Evolutionary conservation across 2,329 filamentous ascomycete genomes (phyloP).

Genomic region (Ceratocystis lukuohia): DNA sequence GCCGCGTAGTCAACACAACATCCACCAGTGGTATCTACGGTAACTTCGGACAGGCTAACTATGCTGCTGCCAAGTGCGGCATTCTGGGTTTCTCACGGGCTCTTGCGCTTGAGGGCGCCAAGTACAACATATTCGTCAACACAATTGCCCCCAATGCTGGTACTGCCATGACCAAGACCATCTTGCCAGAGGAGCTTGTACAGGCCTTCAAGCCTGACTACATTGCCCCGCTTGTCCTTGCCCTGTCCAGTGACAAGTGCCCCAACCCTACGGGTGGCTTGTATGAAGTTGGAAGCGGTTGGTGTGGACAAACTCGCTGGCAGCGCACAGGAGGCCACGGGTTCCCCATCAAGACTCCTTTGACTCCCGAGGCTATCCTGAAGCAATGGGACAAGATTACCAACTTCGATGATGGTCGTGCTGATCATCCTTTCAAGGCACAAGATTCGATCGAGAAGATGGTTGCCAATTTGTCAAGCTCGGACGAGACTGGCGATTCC

Average conservation of each 20-base stretch:
- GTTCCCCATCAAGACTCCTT: conserved; percentile 73
- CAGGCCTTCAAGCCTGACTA: conserved; percentile 99
- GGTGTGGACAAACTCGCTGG: conserved; percentile 86
- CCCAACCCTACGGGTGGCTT: conserved; percentile 75
- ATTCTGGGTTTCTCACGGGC: conserved; percentile 93
- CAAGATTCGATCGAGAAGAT: conserved; percentile 65
- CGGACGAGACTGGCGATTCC: conserved; percentile 49
- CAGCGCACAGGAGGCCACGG: conserved; percentile 79
- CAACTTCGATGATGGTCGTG: conserved; percentile 75
- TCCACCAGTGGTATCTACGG: conserved; percentile 96
- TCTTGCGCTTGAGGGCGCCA: conserved; percentile 80
- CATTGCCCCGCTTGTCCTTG: conserved; percentile 81
- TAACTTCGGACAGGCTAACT: conserved; percentile 98
- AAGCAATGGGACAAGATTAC: conserved; percentile 65
- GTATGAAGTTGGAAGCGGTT: conserved; percentile 91
- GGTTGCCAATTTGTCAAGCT: conserved; percentile 75
- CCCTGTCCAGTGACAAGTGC: conserved; percentile 73
- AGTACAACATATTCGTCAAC: conserved; percentile 98
- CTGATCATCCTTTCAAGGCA: conserved; percentile 71
- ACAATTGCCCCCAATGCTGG: conserved; percentile 96
- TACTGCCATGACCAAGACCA: conserved; percentile 84
- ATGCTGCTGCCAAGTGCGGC: conserved; percentile 78
- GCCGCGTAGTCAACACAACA: conserved; percentile 90
- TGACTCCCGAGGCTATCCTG: conserved; percentile 74
- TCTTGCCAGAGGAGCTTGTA: conserved; percentile 93